Evolutionary conservation across 306 rosid species (phyloP).

Genomic region (Dalbergia cochinchinensis): DNA sequence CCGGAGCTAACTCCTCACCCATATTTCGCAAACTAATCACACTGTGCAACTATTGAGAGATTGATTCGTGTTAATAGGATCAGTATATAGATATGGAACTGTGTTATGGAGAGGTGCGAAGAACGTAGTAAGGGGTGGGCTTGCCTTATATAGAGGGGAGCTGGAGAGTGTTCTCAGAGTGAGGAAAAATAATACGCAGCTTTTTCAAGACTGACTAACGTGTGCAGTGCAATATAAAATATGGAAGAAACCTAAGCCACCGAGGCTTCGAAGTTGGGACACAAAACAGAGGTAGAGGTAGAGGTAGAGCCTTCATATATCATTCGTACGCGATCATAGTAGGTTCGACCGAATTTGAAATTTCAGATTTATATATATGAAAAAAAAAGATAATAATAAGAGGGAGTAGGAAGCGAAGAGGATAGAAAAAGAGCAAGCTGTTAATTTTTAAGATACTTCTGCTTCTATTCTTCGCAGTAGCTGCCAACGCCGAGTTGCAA

Average conservation of each 20-base stretch:
- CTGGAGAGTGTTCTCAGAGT: slow-evolving; percentile 15
- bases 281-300: not conserved
- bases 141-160: slow-evolving; percentile 33
- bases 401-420: not conserved
- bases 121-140: not conserved
- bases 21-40: slow-evolving; percentile 7
- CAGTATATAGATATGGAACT: too few relatives aligned
- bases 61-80: not conserved
- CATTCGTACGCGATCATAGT: not conserved
- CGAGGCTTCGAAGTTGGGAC: slow-evolving; percentile 48
- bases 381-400: not conserved
- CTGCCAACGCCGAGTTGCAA: slow-evolving; percentile 42
- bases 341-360: not conserved
- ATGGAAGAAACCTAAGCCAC: slow-evolving; percentile 42
- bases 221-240: slow-evolving; percentile 40
- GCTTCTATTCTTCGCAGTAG: slow-evolving; percentile 34
- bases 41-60: not conserved
- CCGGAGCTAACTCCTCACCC: slow-evolving; percentile 21
- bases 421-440: slow-evolving; percentile 5
- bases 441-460: slow-evolving; percentile 6
- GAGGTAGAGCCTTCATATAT: not conserved
- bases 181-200: slow-evolving; percentile 35
- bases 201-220: slow-evolving; percentile 55
- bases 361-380: not conserved
- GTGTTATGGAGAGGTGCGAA: not conserved